These are phyloP conservation scores for Aspergillus unguis DNA, from an alignment of 2,329 filamentous ascomycete genomes.

Conservation along the genomic window DNA sequence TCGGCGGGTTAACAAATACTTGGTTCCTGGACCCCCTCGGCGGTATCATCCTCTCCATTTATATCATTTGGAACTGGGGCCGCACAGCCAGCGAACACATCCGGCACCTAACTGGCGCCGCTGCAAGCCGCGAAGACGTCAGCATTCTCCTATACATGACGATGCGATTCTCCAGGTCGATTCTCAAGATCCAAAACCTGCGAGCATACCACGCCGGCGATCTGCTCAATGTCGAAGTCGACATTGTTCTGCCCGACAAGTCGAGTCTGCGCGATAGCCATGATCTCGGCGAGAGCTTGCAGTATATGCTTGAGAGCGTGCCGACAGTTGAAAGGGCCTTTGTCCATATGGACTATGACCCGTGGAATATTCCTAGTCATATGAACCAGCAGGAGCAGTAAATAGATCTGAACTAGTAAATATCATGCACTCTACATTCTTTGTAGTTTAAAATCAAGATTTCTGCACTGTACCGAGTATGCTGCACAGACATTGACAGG, in stretches of 20 bases:
- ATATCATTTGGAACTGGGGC: constrained; percentile 61
- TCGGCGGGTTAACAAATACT: constrained; percentile 35
- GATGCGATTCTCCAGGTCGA: constrained; percentile 87
- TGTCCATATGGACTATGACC: constrained; percentile 50
- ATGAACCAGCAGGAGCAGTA: constrained; percentile 29
- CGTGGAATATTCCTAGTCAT: constrained; percentile 45
- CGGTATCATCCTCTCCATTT: constrained; percentile 58
- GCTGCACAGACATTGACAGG: neutral
- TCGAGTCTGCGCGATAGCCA: constrained; percentile 56
- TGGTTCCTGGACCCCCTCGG: constrained; percentile 63
- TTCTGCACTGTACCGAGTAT: too few species aligned
- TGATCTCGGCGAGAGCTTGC: constrained; percentile 58
- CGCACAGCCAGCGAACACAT: constrained; percentile 61
- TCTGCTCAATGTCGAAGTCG: constrained; percentile 61
- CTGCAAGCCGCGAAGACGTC: constrained; percentile 59
- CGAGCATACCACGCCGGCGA: constrained; percentile 63
- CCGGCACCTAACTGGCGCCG: constrained; percentile 59
- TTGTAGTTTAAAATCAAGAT: neutral
- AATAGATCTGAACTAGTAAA: neutral
- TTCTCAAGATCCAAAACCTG: constrained; percentile 63
- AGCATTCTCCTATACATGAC: constrained; percentile 86
- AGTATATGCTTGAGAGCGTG: constrained; percentile 58
- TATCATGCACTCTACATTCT: too few species aligned
- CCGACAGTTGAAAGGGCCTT: constrained; percentile 46
- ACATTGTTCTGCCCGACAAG: constrained; percentile 58